Conservation (phyloP, 352 stramenopile genomes). For the Plasmopara muralis region DNA sequence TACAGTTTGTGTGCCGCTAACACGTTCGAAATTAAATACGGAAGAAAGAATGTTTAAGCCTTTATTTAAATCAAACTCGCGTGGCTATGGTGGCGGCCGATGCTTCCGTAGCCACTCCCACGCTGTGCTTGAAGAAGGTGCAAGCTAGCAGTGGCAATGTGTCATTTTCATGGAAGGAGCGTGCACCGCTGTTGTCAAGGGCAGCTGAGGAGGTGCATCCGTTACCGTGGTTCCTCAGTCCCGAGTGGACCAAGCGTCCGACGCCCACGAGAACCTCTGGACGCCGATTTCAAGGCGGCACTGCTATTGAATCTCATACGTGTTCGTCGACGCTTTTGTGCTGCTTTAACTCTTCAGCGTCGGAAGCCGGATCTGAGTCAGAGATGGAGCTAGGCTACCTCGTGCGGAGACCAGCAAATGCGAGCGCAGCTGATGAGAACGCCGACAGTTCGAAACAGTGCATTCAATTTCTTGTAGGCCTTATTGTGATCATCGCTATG, state of each 20-base stretch:
- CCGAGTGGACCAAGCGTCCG: constrained; percentile 40
- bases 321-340: constrained; percentile 6
- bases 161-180: constrained; percentile 30
- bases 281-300: constrained; percentile 1
- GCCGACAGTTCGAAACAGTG: constrained; percentile 58
- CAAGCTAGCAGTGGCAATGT: constrained; percentile 15
- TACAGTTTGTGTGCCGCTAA: too few species aligned
- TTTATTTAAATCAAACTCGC: too few species aligned
- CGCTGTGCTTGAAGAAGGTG: constrained; percentile 9
- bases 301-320: not conserved
- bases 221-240: constrained; percentile 73
- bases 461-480: constrained; percentile 63
- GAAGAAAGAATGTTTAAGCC: too few species aligned
- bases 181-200: constrained; percentile 38
- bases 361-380: constrained; percentile 27
- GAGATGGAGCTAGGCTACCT: constrained; percentile 47
- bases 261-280: constrained; percentile 7
- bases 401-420: constrained; percentile 14
- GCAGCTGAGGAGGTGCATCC: constrained; percentile 60
- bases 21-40: too few species aligned
- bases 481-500: constrained; percentile 62
- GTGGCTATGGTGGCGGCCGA: constrained; percentile 22
- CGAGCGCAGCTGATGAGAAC: constrained; percentile 22
- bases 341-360: constrained; percentile 18
- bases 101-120: constrained; percentile 7